A percentile compares a stretch with the other conserved stretches of the same genome.
Conservation (phyloP, 805 yeast species). For the Candida alai region DNA sequence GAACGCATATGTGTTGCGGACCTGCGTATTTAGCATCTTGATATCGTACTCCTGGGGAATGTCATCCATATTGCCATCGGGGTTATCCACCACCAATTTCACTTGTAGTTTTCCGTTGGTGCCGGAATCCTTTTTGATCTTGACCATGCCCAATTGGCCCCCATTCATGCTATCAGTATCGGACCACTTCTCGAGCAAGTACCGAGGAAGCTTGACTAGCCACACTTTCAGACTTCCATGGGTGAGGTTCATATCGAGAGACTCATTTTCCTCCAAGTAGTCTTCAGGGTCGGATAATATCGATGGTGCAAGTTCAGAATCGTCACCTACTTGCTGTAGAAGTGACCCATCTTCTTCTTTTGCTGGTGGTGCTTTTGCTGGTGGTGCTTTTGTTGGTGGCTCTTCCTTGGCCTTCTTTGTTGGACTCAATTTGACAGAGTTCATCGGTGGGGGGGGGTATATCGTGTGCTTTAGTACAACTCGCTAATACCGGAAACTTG, state of each 20-base stretch:
- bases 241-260: constrained; percentile 70
- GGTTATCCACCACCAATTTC: constrained; percentile 52
- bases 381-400: constrained; percentile 16
- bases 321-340: constrained; percentile 15
- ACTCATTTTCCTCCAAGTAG: constrained; percentile 54
- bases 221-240: constrained; percentile 72
- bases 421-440: constrained; percentile 9
- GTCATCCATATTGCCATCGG: constrained; percentile 21
- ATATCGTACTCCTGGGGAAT: constrained; percentile 86
- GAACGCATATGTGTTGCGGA: constrained; percentile 81
- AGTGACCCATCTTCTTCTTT: constrained; percentile 14
- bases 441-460: too few relatives aligned
- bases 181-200: constrained; percentile 78
- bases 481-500: too few relatives aligned
- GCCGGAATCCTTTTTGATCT: constrained; percentile 53
- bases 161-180: constrained; percentile 60
- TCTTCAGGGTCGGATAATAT: constrained; percentile 42
- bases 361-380: constrained; percentile 13
- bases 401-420: constrained; percentile 12
- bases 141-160: constrained; percentile 73
- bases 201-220: constrained; percentile 88
- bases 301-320: constrained; percentile 27
- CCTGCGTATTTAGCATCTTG: constrained; percentile 70
- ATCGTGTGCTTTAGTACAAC: too few relatives aligned
- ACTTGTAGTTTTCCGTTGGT: constrained; percentile 39